These are phyloP conservation scores for Saprolegnia diclina DNA, from an alignment of 352 stramenopile genomes.

Conservation along the genomic window DNA sequence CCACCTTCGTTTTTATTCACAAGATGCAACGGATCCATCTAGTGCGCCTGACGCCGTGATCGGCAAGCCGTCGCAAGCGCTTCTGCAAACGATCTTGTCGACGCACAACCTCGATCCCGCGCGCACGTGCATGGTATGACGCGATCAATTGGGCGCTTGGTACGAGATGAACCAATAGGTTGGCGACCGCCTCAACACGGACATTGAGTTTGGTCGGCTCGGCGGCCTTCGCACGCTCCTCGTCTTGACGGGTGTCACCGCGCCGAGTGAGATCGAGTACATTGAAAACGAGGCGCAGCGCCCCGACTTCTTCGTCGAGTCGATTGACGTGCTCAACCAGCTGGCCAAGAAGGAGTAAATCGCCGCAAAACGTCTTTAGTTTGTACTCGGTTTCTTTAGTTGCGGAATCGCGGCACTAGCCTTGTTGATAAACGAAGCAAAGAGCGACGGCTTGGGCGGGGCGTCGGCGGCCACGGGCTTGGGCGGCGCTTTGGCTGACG, in stretches of 20 bases:
- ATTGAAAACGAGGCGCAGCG: conserved; percentile 45
- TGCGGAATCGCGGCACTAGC: background rate
- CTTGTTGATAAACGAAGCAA: background rate
- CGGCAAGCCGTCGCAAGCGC: conserved; percentile 76
- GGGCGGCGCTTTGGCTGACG: background rate
- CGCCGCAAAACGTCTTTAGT: background rate
- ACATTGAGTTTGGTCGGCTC: conserved; percentile 77
- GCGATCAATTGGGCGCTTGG: background rate
- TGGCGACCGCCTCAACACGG: conserved; percentile 72
- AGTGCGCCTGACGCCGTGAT: conserved; percentile 66
- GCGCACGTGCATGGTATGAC: conserved; percentile 73
- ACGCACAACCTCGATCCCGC: conserved; percentile 59
- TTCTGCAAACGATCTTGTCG: conserved; percentile 72
- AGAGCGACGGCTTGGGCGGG: background rate
- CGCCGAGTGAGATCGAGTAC: conserved; percentile 44
- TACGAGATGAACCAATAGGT: conserved; percentile 36
- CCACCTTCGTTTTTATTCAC: conserved; percentile 13
- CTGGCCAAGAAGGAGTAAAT: conserved; percentile 38
- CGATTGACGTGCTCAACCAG: conserved; percentile 66
- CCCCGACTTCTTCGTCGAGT: conserved; percentile 63
- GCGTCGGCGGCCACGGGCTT: background rate
- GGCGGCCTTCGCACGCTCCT: conserved; percentile 68
- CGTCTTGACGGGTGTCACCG: conserved; percentile 67
- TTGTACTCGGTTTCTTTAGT: background rate
- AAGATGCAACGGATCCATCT: conserved; percentile 1